Evolutionary conservation across 2,329 filamentous ascomycete species (phyloP).

Genomic region (Sarocladium oryzae): DNA sequence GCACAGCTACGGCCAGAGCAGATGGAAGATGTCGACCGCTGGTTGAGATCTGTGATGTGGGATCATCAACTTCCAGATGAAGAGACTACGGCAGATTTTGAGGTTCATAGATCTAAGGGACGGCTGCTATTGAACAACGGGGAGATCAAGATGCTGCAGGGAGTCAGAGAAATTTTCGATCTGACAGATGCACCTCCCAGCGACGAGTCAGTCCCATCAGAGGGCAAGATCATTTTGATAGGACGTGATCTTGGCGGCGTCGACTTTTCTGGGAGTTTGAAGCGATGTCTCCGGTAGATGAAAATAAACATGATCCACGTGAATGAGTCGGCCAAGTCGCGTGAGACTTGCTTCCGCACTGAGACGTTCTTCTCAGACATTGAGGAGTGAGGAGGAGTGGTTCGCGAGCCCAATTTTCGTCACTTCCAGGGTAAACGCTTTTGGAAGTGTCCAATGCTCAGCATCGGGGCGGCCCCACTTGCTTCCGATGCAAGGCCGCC

Average conservation of each 20-base stretch:
- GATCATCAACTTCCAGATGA: constrained; percentile 55
- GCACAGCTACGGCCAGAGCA: constrained; percentile 51
- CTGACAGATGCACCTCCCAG: constrained; percentile 58
- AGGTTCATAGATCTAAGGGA: constrained; percentile 86
- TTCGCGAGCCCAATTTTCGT: too few relatives aligned
- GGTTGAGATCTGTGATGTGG: constrained; percentile 82
- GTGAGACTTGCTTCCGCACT: too few relatives aligned
- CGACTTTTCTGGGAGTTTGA: constrained; percentile 43
- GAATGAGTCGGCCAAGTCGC: too few relatives aligned
- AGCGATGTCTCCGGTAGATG: constrained; percentile 12
- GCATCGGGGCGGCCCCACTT: constrained; percentile 33
- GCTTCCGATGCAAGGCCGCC: constrained; percentile 12
- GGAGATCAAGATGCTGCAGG: constrained; percentile 72
- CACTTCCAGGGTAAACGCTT: constrained; percentile 3
- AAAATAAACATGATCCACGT: too few relatives aligned
- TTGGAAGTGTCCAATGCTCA: background rate
- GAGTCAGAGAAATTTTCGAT: constrained; percentile 90
- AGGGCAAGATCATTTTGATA: constrained; percentile 59
- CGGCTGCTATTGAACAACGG: constrained; percentile 62
- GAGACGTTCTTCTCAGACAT: too few relatives aligned
- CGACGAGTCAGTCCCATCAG: constrained; percentile 19
- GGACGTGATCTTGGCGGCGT: constrained; percentile 47
- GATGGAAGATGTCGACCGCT: constrained; percentile 63
- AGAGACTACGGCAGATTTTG: constrained; percentile 44
- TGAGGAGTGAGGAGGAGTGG: too few relatives aligned